These are phyloP conservation scores for Rhizopogon vinicolor DNA, from an alignment of 768 basidiomycete genomes.

Conservation along the genomic window DNA sequence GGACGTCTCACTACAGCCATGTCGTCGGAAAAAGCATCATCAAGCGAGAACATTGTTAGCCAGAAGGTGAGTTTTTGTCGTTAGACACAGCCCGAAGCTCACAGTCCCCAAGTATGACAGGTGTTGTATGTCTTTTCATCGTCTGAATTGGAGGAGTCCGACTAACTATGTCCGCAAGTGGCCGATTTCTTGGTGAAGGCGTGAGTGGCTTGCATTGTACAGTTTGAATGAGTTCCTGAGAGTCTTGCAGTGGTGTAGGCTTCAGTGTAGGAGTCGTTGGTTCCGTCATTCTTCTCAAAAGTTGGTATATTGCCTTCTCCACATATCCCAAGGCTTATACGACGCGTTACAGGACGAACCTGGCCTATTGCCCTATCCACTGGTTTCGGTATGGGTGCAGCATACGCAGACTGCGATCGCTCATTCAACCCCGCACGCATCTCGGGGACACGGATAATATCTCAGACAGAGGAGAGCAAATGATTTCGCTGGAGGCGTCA, in stretches of 20 bases:
- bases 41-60: slow-evolving; percentile 86
- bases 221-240: slow-evolving; percentile 7
- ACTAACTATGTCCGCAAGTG: slow-evolving; percentile 33
- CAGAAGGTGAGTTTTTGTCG: slow-evolving; percentile 62
- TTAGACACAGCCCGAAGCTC: neutral
- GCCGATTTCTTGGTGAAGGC: slow-evolving; percentile 85
- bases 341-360: slow-evolving; percentile 61
- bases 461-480: slow-evolving; percentile 25
- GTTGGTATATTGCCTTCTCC: slow-evolving; percentile 44
- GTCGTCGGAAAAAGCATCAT: slow-evolving; percentile 51
- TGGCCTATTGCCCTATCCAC: slow-evolving; percentile 88
- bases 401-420: slow-evolving; percentile 90
- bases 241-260: slow-evolving; percentile 64
- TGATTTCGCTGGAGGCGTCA: neutral
- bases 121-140: slow-evolving; percentile 54
- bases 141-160: slow-evolving; percentile 15
- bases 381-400: slow-evolving; percentile 83
- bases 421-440: slow-evolving; percentile 89
- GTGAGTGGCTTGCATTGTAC: slow-evolving; percentile 38
- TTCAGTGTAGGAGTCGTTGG: slow-evolving; percentile 86
- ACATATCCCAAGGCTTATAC: slow-evolving; percentile 2
- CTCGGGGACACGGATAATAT: slow-evolving; percentile 75
- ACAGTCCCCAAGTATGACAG: slow-evolving; percentile 64
- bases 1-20: slow-evolving; percentile 22
- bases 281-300: slow-evolving; percentile 87